Conservation (phyloP, 306 rosid species). For the Alnus rubra region DNA sequence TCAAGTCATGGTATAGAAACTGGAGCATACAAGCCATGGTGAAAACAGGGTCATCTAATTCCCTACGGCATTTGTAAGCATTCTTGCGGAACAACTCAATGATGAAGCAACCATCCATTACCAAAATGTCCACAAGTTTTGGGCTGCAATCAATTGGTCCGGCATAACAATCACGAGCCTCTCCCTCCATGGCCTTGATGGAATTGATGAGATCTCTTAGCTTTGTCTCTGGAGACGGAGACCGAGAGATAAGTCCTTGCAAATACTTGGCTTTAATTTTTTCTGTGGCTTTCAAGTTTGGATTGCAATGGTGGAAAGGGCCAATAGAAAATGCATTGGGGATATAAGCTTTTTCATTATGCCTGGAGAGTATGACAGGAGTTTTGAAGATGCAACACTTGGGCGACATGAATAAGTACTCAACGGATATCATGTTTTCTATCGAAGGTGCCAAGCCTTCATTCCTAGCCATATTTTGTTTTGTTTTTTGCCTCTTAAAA, state of each 20-base stretch:
- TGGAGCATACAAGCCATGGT: neutral
- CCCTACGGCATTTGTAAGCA: neutral
- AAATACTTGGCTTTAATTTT: constrained; percentile 18
- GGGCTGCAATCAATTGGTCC: neutral
- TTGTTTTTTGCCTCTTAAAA: neutral
- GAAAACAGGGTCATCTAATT: constrained; percentile 4
- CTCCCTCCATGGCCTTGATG: neutral
- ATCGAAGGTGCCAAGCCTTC: neutral
- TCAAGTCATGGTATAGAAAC: constrained; percentile 16
- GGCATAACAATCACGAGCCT: constrained; percentile 3
- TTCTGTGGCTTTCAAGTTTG: neutral
- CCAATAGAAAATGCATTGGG: constrained; percentile 23
- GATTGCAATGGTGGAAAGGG: constrained; percentile 6
- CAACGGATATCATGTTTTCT: neutral
- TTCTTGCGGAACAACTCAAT: constrained; percentile 18
- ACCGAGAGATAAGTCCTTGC: neutral
- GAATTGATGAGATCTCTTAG: neutral
- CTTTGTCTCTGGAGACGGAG: neutral
- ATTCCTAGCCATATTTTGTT: neutral
- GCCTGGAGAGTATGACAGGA: constrained; percentile 1
- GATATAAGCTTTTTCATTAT: neutral
- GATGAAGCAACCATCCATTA: constrained; percentile 39
- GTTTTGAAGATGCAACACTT: constrained; percentile 28
- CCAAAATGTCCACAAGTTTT: constrained; percentile 16
- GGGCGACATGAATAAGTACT: neutral